Evolutionary conservation across 2,329 filamentous ascomycete genomes (phyloP).

Genomic region (Amylocarpus encephaloides): DNA sequence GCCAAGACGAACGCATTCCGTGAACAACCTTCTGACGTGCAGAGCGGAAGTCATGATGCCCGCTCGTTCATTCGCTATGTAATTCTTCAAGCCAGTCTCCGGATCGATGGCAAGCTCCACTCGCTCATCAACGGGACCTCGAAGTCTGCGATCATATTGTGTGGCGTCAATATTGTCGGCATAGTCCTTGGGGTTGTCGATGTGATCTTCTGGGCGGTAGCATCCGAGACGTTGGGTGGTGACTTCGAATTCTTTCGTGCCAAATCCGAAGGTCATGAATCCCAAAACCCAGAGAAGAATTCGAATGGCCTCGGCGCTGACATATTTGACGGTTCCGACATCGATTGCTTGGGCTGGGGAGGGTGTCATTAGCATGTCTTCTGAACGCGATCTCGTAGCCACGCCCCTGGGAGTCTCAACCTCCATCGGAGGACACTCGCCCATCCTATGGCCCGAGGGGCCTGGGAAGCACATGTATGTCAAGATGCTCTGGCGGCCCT

Average conservation of each 20-base stretch:
- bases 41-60: conserved; percentile 76
- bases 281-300: conserved; percentile 83
- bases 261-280: conserved; percentile 83
- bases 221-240: conserved; percentile 72
- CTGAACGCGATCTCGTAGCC: not conserved
- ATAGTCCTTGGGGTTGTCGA: conserved; percentile 75
- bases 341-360: conserved; percentile 72
- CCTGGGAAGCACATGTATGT: too few relatives aligned
- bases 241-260: conserved; percentile 79
- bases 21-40: conserved; percentile 69
- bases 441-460: too few relatives aligned
- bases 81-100: conserved; percentile 78
- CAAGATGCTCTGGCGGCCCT: too few relatives aligned
- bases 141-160: conserved; percentile 72
- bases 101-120: conserved; percentile 74
- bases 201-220: conserved; percentile 78
- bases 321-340: conserved; percentile 84
- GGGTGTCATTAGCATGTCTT: conserved; percentile 10
- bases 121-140: conserved; percentile 72
- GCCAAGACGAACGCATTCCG: conserved; percentile 70
- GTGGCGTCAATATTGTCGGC: conserved; percentile 83
- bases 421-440: too few relatives aligned
- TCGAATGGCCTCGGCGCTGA: conserved; percentile 84
- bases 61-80: conserved; percentile 78
- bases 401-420: too few relatives aligned